A percentile compares a stretch with the other conserved stretches of the same genome.
Conservation (phyloP, 2,329 filamentous ascomycete genomes). For the Bipolaris oryzae region DNA sequence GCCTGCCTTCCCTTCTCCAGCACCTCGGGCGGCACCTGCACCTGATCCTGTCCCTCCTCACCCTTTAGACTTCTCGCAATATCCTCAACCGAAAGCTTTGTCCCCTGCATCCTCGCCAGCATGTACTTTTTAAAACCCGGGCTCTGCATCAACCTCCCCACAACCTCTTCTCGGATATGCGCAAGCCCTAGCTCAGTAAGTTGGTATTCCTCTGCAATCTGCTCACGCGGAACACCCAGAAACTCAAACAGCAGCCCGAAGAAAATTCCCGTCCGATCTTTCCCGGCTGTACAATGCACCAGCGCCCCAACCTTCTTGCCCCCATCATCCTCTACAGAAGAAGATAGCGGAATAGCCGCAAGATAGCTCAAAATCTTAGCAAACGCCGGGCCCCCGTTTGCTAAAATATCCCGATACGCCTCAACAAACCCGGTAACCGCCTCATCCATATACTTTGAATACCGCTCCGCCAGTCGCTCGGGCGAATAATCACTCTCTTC, state of each 20-base stretch:
- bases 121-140: constrained; percentile 37
- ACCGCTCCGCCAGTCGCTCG: constrained; percentile 66
- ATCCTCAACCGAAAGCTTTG: constrained; percentile 52
- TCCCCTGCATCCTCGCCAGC: constrained; percentile 16
- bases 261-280: constrained; percentile 76
- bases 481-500: constrained; percentile 65
- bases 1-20: constrained; percentile 32
- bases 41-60: constrained; percentile 20
- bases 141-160: constrained; percentile 55
- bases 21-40: constrained; percentile 47
- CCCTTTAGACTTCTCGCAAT: constrained; percentile 41
- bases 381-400: constrained; percentile 60
- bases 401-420: constrained; percentile 68
- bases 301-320: constrained; percentile 56
- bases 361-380: constrained; percentile 67
- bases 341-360: constrained; percentile 33
- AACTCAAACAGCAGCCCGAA: constrained; percentile 69
- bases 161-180: constrained; percentile 53
- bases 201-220: constrained; percentile 67
- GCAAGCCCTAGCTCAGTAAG: constrained; percentile 68
- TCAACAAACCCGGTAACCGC: constrained; percentile 65
- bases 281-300: constrained; percentile 77
- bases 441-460: constrained; percentile 64
- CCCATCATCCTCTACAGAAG: no score
- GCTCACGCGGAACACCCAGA: constrained; percentile 66